Evolutionary conservation across 768 basidiomycete species (phyloP), one percentile per base, ranked within the genome.

Genomic region (Pholiota conissans): DNA sequence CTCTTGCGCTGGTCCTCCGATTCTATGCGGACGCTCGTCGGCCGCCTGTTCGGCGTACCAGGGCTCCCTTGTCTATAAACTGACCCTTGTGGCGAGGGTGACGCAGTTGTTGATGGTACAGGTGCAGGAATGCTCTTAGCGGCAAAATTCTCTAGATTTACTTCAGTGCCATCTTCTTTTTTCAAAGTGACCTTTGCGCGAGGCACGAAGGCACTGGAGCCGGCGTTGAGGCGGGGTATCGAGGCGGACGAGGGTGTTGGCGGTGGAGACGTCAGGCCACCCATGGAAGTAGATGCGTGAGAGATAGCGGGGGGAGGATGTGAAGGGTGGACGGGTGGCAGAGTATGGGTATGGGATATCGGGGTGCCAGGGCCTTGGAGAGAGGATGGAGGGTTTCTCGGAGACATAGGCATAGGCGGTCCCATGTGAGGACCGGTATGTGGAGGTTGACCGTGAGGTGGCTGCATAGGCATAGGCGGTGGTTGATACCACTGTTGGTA

Each of bases 201-300:
- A 6, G 91, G 90, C 16, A 91, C 84, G 67, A 92, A 93, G 2
- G 87, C 66, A 56, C 71, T 79, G 3, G 90, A 89, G 64, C 77
- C 79, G 3, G 83, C 81, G 65, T 86, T 90, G 49, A 91, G 77
- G 11, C 81, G 78, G 20, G 79, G 76, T 49, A 69, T 71, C 22
- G 74, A 72, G 7, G 79, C 67, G 2, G 85, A 75, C 1, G 84
- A 81, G 1, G 87, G 90, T 5, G 90, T 89, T 2, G 87, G 81
- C 22, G 85, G 85, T 2, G 89, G 85, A 3, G 87, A 87, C 0
- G 87, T 81, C 10, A 87, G 73, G 18, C 76, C 69, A 40, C 70
- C 71, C 24, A 82, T 74, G 58, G 74, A 80, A 52, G 74, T 77
- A 7, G 87, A 76, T 24, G 49, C 76, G 67, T 59, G 81, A 67